Base-by-base conservation (phyloP, 1,284 basidiomycete genomes). In the Fomitopsis palustris region DNA sequence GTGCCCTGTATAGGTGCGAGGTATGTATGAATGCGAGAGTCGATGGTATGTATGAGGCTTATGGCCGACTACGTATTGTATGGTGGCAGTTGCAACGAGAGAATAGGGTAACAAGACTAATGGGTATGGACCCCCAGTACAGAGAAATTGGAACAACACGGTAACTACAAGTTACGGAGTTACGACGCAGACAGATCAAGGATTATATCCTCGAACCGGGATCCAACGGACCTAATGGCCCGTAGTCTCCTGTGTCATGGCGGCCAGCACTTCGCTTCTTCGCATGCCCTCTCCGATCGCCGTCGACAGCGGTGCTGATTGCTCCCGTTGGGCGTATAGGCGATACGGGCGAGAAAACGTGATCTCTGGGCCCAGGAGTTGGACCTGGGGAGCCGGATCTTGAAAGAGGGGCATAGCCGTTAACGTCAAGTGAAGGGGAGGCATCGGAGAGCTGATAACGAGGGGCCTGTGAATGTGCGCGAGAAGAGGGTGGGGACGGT, bases 161-260 rank as follows among this genome's bases (percentile, higher is more conserved):
- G 9, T 2, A 17, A 16, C 21, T n/a, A 16, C 25, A 23, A 9
- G 35, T 37, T 14, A 8, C 35, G 35, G 16, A 12, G 35, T 37
- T n/a, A 4, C 19, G 19, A 43, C 17, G 23, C 9, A 23, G 19
- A 43, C 19, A 47, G 12, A 16, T 6, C 16, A 43, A 29, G 27
- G 10, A 27, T 58, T 55, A 64, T 58, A 77, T 70, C 53, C 63
- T 73, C 53, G 69, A 63, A 55, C 74, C 78, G 55, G 90, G 90
- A 72, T 88, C 90, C 58, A 91, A 74, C 33, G 90, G 90, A 56
- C 90, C 90, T 59, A 92, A 75, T 2, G 90, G 90, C 56, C 90
- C 90, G 69, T 92, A 92, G 53, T 79, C 78, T 62, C 80, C 70
- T 56, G 71, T 74, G 57, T 75, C 75, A 45, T 74, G 70, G 65